Evolutionary conservation across 2,329 filamentous ascomycete genomes (phyloP).

Genomic region (Cadophora gregata): DNA sequence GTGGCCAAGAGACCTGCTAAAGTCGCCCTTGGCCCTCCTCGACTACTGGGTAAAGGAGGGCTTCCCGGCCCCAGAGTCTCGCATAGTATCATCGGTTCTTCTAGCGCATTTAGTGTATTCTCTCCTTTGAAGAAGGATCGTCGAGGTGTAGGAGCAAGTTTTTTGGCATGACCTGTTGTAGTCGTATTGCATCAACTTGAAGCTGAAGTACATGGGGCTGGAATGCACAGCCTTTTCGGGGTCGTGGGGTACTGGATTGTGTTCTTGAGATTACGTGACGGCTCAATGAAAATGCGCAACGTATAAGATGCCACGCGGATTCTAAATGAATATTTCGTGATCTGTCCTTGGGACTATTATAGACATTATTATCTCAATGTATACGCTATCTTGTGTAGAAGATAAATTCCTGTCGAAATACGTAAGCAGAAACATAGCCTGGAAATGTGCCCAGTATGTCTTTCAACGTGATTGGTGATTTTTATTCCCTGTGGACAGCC

Average conservation of each 20-base stretch:
- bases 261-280: background rate
- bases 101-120: constrained; percentile 61
- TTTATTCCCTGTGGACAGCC: background rate
- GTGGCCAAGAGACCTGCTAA: constrained; percentile 47
- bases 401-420: too few relatives aligned
- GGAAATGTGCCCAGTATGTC: too few relatives aligned
- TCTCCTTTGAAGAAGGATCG: constrained; percentile 76
- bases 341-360: too few relatives aligned
- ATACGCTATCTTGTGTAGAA: too few relatives aligned
- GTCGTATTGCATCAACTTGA: background rate
- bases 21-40: constrained; percentile 40
- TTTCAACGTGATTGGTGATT: background rate
- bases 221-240: background rate
- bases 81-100: constrained; percentile 37
- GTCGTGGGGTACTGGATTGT: constrained; percentile 9
- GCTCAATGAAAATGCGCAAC: background rate
- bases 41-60: constrained; percentile 42
- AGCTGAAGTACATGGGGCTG: constrained; percentile 8
- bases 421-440: too few relatives aligned
- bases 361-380: too few relatives aligned
- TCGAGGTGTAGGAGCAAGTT: constrained; percentile 66
- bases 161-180: constrained; percentile 45
- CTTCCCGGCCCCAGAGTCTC: constrained; percentile 37
- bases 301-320: background rate
- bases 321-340: too few relatives aligned